These are phyloP conservation scores for Brettanomyces sp. DNA, from an alignment of 805 yeast species.

Conservation along the genomic window DNA sequence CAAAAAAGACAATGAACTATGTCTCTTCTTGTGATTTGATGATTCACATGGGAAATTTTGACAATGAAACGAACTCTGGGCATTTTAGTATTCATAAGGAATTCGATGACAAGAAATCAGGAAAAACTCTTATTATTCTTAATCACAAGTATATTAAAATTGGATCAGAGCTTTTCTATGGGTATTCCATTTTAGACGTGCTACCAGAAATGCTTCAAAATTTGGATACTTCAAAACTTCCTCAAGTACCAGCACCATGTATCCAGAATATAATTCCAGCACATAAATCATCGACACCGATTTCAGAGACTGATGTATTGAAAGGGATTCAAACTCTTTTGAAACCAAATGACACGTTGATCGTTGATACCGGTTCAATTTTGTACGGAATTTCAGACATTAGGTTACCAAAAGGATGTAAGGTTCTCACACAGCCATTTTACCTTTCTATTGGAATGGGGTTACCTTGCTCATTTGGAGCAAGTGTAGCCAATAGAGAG, in stretches of 20 bases:
- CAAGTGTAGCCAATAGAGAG: conserved; percentile 63
- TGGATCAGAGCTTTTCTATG: conserved; percentile 29
- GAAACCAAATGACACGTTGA: conserved; percentile 56
- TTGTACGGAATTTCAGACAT: conserved; percentile 70
- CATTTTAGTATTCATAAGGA: conserved; percentile 39
- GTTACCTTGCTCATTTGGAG: conserved; percentile 79
- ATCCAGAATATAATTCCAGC: conserved; percentile 11
- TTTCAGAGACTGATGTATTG: conserved; percentile 40
- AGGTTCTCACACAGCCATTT: conserved; percentile 56
- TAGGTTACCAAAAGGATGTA: conserved; percentile 44
- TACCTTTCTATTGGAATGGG: conserved; percentile 87
- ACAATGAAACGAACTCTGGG: conserved; percentile 65
- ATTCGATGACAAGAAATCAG: conserved; percentile 22
- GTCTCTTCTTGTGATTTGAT: conserved; percentile 57
- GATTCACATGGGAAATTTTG: conserved; percentile 58
- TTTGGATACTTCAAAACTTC: conserved; percentile 21
- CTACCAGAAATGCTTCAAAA: conserved; percentile 31
- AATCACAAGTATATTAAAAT: conserved; percentile 47
- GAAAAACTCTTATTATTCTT: conserved; percentile 34
- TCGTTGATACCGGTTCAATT: conserved; percentile 78
- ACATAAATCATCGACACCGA: conserved; percentile 23
- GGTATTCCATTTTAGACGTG: conserved; percentile 40
- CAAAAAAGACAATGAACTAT: conserved; percentile 35
- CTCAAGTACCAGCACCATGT: conserved; percentile 7
- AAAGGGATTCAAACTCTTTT: conserved; percentile 25